phyloP scores from a whole-genome alignment of 495 filamentous ascomycete genomes.

The Penicillium chermesinum region DNA sequence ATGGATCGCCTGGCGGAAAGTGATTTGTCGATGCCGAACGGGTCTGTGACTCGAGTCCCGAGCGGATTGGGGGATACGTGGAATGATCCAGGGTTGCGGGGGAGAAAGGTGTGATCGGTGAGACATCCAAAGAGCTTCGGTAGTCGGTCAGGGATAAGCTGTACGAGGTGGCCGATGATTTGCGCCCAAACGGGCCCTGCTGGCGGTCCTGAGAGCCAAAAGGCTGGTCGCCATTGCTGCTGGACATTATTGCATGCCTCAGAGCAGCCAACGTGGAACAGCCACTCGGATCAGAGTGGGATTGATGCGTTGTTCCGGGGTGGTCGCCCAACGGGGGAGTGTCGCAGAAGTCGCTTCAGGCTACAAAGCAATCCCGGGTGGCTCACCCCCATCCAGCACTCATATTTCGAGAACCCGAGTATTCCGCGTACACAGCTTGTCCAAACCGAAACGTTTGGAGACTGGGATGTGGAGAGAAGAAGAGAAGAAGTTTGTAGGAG shows the following conservation, averaged over 20 bases:
- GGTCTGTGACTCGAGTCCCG: slow-evolving; percentile 15
- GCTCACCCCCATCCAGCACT: slow-evolving; percentile 35
- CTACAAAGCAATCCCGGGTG: slow-evolving; percentile 42
- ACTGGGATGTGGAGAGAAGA: not conserved
- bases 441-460: not conserved
- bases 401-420: slow-evolving; percentile 25
- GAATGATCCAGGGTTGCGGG: slow-evolving; percentile 21
- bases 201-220: slow-evolving; percentile 32
- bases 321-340: slow-evolving; percentile 35
- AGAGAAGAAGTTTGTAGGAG: not conserved
- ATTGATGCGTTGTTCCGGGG: slow-evolving; percentile 44
- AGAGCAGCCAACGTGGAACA: slow-evolving; percentile 31
- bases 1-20: slow-evolving; percentile 9
- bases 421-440: not conserved
- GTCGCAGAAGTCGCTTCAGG: slow-evolving; percentile 35
- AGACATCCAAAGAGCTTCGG: slow-evolving; percentile 22
- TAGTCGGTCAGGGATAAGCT: slow-evolving; percentile 21
- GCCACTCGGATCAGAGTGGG: slow-evolving; percentile 26
- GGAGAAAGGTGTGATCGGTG: slow-evolving; percentile 23
- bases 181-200: slow-evolving; percentile 34
- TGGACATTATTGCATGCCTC: slow-evolving; percentile 47
- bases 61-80: slow-evolving; percentile 23
- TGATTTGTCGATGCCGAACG: slow-evolving; percentile 23
- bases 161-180: slow-evolving; percentile 30
- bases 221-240: slow-evolving; percentile 40